Evolutionary conservation across 495 filamentous ascomycete genomes (phyloP), one percentile per base, ranked within the genome.

Genomic region (Penicillium ucsense): DNA sequence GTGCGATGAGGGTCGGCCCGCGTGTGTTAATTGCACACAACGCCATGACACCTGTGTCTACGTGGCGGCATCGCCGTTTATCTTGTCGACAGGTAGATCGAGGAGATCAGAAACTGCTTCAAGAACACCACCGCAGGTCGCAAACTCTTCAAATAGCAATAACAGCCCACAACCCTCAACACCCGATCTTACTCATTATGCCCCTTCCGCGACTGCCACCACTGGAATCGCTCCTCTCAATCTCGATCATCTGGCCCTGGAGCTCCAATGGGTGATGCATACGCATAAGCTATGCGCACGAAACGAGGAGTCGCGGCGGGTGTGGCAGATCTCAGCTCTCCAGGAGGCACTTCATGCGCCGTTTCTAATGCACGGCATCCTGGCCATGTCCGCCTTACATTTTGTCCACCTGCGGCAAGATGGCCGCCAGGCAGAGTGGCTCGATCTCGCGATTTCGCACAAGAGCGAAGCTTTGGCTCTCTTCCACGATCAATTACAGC

Each of bases 371-470:
- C 68, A 71, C 32, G 56, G 58, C 0, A 60, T 71, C 5, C 54
- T 71, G 20, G 68, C 61, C 3, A 40, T 70, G 4, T 60, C 68
- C 0, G 60, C 68, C 7, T 41, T 71, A 5, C 68, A 71, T 35
- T 50, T 70, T 10, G 53, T 61, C 4, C 51, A 46, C 32, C 31
- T 61, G 2, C 46, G 52, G 6, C 48, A 52, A n/a, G 6, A 38
- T 12, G 48, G 39, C 8, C 34, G 40, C 8, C 33, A 49, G 12
- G 35, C 43, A 3, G 51, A 45, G 20, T 62, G 60, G 60, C 43
- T 62, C 4, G 49, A 43, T 7, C 33, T 55, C 3, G 60, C 60
- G 7, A 55, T 59, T 3, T 47, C 60, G 8, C 60, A 62, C 36
- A 60, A 62, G 12, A 56, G 51, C n/a, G 43, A 46, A 1, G 60